phyloP scores from a whole-genome alignment of 2,329 filamentous ascomycete genomes.

The Endoconidiophora polonica region DNA sequence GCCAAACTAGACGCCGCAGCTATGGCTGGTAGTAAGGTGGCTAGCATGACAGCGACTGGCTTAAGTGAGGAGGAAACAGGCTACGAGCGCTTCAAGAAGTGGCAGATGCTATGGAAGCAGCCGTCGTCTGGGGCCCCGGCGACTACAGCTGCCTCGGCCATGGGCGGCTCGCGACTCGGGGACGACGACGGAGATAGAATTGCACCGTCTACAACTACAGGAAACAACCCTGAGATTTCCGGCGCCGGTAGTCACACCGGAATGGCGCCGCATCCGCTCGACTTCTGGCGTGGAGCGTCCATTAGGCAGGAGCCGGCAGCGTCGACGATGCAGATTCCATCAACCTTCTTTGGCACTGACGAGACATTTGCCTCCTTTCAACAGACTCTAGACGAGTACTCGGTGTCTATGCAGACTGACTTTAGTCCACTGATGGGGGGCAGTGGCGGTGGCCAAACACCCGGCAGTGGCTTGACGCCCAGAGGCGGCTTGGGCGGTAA shows the following conservation, averaged over 20 bases:
- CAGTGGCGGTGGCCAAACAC: background rate
- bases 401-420: slow-evolving; percentile 12
- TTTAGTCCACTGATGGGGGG: slow-evolving; percentile 3
- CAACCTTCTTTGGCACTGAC: slow-evolving; percentile 23
- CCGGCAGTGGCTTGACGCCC: background rate
- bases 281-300: slow-evolving; percentile 12
- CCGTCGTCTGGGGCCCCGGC: slow-evolving; percentile 12
- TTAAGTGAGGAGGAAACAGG: slow-evolving; percentile 21
- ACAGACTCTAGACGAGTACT: slow-evolving; percentile 24
- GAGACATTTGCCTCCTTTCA: slow-evolving; percentile 23
- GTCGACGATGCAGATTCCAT: slow-evolving; percentile 18
- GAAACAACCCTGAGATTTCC: background rate
- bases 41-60: slow-evolving; percentile 20
- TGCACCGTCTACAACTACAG: slow-evolving; percentile 4
- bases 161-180: slow-evolving; percentile 8
- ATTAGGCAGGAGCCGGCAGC: slow-evolving; percentile 15
- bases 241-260: background rate
- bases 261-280: slow-evolving; percentile 8
- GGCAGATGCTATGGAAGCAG: slow-evolving; percentile 29
- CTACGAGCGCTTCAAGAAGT: slow-evolving; percentile 34
- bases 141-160: background rate
- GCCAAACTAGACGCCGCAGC: slow-evolving; percentile 28
- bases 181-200: slow-evolving; percentile 8
- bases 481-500: slow-evolving; percentile 1
- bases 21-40: slow-evolving; percentile 15